These are phyloP conservation scores for Fusarium sororula DNA, from an alignment of 2,329 filamentous ascomycete species.

Conservation along the genomic window DNA sequence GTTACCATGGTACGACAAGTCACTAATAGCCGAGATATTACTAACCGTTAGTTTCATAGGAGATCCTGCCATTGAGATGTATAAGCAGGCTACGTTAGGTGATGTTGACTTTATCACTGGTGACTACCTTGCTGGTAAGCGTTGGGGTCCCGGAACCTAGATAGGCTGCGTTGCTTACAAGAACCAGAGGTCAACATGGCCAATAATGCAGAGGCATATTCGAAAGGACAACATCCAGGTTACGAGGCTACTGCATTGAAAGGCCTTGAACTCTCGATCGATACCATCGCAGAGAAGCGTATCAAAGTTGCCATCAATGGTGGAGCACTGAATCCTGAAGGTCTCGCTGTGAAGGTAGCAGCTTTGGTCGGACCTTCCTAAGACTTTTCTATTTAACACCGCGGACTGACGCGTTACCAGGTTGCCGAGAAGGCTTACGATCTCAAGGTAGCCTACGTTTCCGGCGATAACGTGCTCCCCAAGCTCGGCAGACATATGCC, in stretches of 20 bases:
- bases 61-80: neutral
- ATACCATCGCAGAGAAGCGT: neutral
- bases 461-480: neutral
- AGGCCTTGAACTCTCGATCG: neutral
- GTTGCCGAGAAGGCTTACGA: neutral
- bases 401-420: rapidly evolving
- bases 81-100: neutral
- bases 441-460: neutral
- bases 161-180: neutral
- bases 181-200: neutral
- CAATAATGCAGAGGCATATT: neutral
- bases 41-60: neutral
- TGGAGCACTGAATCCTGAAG: neutral
- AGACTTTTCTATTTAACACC: rapidly evolving
- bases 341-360: neutral
- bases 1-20: neutral
- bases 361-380: neutral
- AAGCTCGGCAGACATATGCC: neutral
- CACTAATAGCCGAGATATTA: neutral
- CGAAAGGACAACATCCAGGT: neutral
- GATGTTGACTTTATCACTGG: neutral
- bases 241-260: neutral
- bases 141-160: neutral
- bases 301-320: neutral
- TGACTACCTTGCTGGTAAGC: neutral